Conservation (phyloP, 169 alveolate genomes). For the Eimeria sp. region DNA sequence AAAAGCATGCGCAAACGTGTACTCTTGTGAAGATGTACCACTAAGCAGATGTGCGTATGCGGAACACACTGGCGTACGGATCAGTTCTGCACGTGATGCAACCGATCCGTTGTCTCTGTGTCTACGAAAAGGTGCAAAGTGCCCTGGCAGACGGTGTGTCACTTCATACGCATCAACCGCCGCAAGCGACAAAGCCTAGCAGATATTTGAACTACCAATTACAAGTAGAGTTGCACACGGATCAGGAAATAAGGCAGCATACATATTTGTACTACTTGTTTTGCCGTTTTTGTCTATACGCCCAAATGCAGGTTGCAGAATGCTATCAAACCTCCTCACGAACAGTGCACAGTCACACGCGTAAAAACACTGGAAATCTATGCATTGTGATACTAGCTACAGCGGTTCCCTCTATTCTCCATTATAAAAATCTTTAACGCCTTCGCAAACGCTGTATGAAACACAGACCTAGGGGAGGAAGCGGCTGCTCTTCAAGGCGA, state of each 20-base stretch:
- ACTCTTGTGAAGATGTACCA: not conserved
- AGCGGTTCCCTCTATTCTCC: not conserved
- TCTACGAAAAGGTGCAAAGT: not conserved
- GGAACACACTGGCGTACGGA: not conserved
- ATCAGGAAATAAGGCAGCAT: not conserved
- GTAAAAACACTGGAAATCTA: not conserved
- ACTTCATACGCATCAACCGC: not conserved
- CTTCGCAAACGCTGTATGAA: not conserved
- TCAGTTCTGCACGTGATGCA: not conserved
- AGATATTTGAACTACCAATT: not conserved
- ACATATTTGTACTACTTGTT: not conserved
- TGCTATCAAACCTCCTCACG: not conserved
- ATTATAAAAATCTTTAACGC: not conserved
- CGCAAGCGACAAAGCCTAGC: not conserved
- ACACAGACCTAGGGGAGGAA: slow-evolving; percentile 30
- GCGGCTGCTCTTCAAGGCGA: slow-evolving; percentile 70
- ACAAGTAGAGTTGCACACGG: not conserved
- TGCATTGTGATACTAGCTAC: not conserved
- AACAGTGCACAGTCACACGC: not conserved
- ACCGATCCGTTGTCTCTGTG: not conserved
- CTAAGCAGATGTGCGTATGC: not conserved
- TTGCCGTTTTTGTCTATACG: not conserved
- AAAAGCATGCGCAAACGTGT: not conserved
- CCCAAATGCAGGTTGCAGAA: not conserved
- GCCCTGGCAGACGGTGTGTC: not conserved